phyloP scores from a whole-genome alignment of 1,139 yeast species.

The Pichia cactophila region DNA sequence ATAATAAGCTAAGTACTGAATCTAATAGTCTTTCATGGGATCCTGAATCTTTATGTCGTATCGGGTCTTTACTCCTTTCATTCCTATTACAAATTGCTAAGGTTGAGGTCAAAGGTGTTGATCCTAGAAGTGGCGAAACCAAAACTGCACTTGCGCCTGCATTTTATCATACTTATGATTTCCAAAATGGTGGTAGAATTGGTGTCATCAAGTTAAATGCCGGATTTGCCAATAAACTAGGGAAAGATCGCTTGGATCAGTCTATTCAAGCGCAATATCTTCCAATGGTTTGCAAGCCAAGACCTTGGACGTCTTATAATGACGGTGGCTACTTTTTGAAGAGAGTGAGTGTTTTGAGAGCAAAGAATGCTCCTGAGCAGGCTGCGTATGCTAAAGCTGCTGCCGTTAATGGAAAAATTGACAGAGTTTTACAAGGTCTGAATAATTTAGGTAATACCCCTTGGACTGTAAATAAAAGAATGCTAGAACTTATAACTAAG shows the following conservation, averaged over 20 bases:
- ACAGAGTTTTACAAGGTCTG: constrained; percentile 67
- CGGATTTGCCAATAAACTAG: constrained; percentile 54
- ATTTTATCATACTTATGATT: constrained; percentile 81
- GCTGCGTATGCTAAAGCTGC: constrained; percentile 83
- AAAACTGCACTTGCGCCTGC: constrained; percentile 81
- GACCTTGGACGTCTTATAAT: constrained; percentile 76
- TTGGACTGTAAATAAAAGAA: constrained; percentile 80
- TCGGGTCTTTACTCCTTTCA: constrained; percentile 77
- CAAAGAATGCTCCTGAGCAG: constrained; percentile 86
- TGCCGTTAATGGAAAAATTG: constrained; percentile 57
- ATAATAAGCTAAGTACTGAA: constrained; percentile 10
- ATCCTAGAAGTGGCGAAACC: constrained; percentile 64
- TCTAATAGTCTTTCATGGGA: constrained; percentile 43
- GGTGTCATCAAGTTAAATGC: constrained; percentile 80
- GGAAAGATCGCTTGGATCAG: constrained; percentile 59
- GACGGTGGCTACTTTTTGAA: constrained; percentile 79
- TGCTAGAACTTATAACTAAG: constrained; percentile 61
- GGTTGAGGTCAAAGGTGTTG: constrained; percentile 67
- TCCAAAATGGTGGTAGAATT: constrained; percentile 64
- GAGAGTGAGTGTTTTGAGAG: constrained; percentile 57
- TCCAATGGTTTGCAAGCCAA: constrained; percentile 89
- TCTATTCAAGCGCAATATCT: constrained; percentile 79
- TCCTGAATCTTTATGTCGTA: constrained; percentile 58
- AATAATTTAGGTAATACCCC: constrained; percentile 84
- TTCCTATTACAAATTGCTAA: constrained; percentile 75